phyloP scores from a whole-genome alignment of 2,329 filamentous ascomycete species.

The Fusarium irregulare region DNA sequence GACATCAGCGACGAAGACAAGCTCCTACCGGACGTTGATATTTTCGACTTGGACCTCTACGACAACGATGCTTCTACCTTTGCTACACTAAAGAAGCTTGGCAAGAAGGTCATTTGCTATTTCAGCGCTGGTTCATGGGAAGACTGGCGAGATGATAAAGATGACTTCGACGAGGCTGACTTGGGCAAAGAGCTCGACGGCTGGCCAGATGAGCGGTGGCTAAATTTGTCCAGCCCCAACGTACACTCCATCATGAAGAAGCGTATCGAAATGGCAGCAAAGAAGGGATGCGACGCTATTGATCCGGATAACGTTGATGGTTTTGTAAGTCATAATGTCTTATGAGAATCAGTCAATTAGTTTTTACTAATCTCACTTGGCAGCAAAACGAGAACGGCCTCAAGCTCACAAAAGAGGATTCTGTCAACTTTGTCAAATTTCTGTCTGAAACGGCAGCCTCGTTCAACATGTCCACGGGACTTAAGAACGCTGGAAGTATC shows the following conservation, averaged over 20 bases:
- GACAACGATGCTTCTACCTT: conserved; percentile 60
- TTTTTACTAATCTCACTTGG: neutral
- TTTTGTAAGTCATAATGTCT: too few species aligned
- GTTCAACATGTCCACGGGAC: conserved; percentile 68
- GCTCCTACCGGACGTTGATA: conserved; percentile 58
- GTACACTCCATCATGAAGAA: conserved; percentile 73
- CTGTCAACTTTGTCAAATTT: conserved; percentile 69
- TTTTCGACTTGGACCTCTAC: conserved; percentile 64
- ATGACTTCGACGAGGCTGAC: conserved; percentile 64
- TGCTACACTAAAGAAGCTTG: conserved; percentile 65
- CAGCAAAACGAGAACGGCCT: conserved; percentile 71
- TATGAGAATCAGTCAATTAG: too few species aligned
- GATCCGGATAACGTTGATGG: conserved; percentile 74
- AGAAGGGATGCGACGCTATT: conserved; percentile 71
- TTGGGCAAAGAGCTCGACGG: conserved; percentile 68
- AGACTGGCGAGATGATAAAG: conserved; percentile 67
- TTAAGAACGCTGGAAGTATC: conserved; percentile 75
- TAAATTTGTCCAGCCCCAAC: conserved; percentile 65
- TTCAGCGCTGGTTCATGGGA: conserved; percentile 79
- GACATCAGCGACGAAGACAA: conserved; percentile 54
- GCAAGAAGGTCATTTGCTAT: conserved; percentile 77
- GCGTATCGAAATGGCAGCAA: conserved; percentile 68
- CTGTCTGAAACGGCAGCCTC: conserved; percentile 65
- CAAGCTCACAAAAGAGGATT: conserved; percentile 65
- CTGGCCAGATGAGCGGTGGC: conserved; percentile 75